Conservation (phyloP, 495 filamentous ascomycete species). For the Aspergillus taichungensis region DNA sequence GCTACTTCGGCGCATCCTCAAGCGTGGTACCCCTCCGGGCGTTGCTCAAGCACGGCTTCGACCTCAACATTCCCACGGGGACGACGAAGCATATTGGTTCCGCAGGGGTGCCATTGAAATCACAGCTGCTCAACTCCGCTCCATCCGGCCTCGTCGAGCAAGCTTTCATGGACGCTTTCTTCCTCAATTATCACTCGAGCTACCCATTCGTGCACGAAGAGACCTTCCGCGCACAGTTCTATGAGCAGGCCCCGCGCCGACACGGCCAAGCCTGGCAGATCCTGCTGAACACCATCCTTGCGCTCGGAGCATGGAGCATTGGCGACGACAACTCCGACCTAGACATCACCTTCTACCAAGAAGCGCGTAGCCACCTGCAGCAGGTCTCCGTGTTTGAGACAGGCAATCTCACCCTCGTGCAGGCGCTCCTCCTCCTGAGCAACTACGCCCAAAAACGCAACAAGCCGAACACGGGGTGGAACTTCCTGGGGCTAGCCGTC, state of each 20-base stretch:
- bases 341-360: constrained; percentile 41
- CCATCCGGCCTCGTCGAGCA: constrained; percentile 37
- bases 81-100: constrained; percentile 16
- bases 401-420: constrained; percentile 43
- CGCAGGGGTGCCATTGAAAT: constrained; percentile 29
- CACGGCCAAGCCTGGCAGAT: constrained; percentile 44
- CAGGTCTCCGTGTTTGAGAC: constrained; percentile 42
- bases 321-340: constrained; percentile 40
- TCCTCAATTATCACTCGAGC: constrained; percentile 42
- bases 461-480: constrained; percentile 50
- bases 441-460: constrained; percentile 49
- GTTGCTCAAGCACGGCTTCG: constrained; percentile 38
- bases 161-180: constrained; percentile 44
- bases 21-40: constrained; percentile 39
- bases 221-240: constrained; percentile 46
- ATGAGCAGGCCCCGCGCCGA: constrained; percentile 40
- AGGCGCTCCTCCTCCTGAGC: constrained; percentile 42
- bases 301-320: constrained; percentile 44
- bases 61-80: constrained; percentile 33
- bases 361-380: constrained; percentile 35
- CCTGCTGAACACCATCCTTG: constrained; percentile 41
- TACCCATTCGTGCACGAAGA: constrained; percentile 50
- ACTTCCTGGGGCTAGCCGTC: constrained; percentile 42
- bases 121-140: constrained; percentile 33
- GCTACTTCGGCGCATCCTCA: constrained; percentile 43